Conservation (phyloP, 1,284 basidiomycete genomes). For the Fomitopsis betulina region DNA sequence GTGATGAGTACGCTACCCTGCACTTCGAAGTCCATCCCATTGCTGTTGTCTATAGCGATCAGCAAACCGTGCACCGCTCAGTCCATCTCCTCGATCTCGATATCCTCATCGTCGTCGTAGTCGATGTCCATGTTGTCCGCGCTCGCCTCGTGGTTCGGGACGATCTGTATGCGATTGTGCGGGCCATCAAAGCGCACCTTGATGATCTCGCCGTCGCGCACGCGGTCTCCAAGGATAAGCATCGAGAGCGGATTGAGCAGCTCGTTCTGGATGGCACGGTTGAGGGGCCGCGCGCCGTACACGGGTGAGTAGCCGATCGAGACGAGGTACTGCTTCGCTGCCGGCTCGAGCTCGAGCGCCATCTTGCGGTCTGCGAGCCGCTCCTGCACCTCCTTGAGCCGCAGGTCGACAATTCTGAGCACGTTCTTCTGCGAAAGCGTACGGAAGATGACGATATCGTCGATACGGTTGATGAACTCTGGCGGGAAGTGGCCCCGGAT, state of each 20-base stretch:
- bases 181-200: slow-evolving; percentile 80
- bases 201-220: slow-evolving; percentile 81
- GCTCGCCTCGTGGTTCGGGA: slow-evolving; percentile 82
- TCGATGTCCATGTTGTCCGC: slow-evolving; percentile 63
- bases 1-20: not conserved
- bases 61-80: slow-evolving; percentile 27
- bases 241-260: slow-evolving; percentile 90
- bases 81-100: slow-evolving; percentile 80
- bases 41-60: not conserved
- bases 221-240: slow-evolving; percentile 80
- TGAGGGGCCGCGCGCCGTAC: slow-evolving; percentile 91
- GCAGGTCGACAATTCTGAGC: slow-evolving; percentile 81
- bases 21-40: not conserved
- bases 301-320: slow-evolving; percentile 81
- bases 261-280: slow-evolving; percentile 90
- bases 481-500: slow-evolving; percentile 88
- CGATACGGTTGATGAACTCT: slow-evolving; percentile 90
- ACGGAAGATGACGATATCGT: slow-evolving; percentile 88
- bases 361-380: slow-evolving; percentile 81
- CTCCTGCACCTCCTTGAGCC: slow-evolving; percentile 60
- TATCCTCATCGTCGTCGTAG: slow-evolving; percentile 38
- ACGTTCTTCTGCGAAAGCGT: slow-evolving; percentile 74
- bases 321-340: slow-evolving; percentile 79
- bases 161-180: slow-evolving; percentile 75
- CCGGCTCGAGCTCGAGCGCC: slow-evolving; percentile 69